A percentile compares a stretch with the other conserved stretches of the same genome.
phyloP scores from a whole-genome alignment of 2,329 filamentous ascomycete species.

The Aspergillus udagawae region DNA sequence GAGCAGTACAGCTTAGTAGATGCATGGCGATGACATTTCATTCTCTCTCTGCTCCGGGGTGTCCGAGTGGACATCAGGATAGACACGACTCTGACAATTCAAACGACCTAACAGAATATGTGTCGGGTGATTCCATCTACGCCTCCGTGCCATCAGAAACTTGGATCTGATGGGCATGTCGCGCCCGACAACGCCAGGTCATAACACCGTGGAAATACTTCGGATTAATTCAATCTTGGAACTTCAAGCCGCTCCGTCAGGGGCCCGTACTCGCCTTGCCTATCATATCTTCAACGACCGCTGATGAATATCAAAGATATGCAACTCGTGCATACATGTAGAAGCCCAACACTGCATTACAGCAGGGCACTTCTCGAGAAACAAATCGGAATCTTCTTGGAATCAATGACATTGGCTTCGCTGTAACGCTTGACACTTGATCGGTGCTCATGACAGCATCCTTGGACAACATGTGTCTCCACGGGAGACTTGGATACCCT shows the following conservation, averaged over 20 bases:
- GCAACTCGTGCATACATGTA: slow-evolving; percentile 23
- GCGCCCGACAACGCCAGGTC: slow-evolving; percentile 17
- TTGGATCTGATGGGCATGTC: neutral
- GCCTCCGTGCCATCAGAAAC: slow-evolving; percentile 1
- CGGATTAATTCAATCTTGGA: slow-evolving; percentile 5
- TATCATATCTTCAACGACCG: slow-evolving; percentile 2
- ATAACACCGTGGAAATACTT: slow-evolving; percentile 1
- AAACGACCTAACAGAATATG: slow-evolving; percentile 2
- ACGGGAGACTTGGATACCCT: neutral
- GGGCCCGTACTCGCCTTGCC: neutral
- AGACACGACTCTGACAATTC: slow-evolving; percentile 23
- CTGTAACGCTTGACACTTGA: neutral
- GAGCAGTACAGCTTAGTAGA: slow-evolving; percentile 8
- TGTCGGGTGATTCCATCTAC: slow-evolving; percentile 17
- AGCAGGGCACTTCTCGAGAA: neutral
- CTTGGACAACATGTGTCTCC: neutral
- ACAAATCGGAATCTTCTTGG: slow-evolving; percentile 6
- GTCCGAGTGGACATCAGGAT: slow-evolving; percentile 30
- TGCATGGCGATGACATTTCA: slow-evolving; percentile 12
- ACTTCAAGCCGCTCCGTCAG: neutral
- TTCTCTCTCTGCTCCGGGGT: slow-evolving; percentile 21
- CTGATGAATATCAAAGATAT: slow-evolving; percentile 16
- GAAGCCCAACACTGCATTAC: slow-evolving; percentile 15
- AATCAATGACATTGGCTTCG: slow-evolving; percentile 7
- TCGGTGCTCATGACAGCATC: neutral